These are phyloP conservation scores for Rhodotorula sp. DNA, from an alignment of 1,284 basidiomycete genomes.

Conservation along the genomic window DNA sequence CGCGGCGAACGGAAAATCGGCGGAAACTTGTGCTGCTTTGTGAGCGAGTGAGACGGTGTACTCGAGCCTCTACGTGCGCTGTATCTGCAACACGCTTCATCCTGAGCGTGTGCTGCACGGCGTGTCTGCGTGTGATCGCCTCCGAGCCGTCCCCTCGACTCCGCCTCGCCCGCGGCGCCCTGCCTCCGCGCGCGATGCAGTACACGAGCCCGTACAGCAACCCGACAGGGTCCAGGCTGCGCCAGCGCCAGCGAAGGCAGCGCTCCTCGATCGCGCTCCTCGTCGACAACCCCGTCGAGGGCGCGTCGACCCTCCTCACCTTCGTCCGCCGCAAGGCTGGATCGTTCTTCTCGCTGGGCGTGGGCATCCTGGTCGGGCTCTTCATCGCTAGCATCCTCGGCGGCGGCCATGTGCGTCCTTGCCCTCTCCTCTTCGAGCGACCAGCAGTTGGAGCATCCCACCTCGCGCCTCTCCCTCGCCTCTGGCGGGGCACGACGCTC, in stretches of 20 bases:
- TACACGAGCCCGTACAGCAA: conserved; percentile 21
- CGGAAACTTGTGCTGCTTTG: no score
- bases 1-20: no score
- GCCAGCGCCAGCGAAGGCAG: conserved; percentile 25
- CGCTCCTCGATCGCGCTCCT: conserved; percentile 25
- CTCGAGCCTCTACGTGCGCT: no score
- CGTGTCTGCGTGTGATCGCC: neutral
- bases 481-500: neutral
- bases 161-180: neutral
- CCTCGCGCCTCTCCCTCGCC: neutral
- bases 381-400: conserved; percentile 33
- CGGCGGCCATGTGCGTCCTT: conserved; percentile 25
- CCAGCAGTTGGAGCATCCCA: conserved; percentile 10
- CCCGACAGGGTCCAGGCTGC: conserved; percentile 14
- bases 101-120: neutral
- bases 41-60: no score
- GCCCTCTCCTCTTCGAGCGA: neutral
- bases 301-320: conserved; percentile 18
- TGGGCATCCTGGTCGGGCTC: conserved; percentile 39
- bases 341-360: conserved; percentile 26
- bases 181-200: neutral
- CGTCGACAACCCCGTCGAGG: conserved; percentile 25
- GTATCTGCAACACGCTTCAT: no score
- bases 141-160: neutral
- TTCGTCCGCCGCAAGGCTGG: conserved; percentile 37